Evolutionary conservation across 495 filamentous ascomycete genomes (phyloP), one percentile per base, ranked within the genome.

Genomic region (Xylaria palmicola): DNA sequence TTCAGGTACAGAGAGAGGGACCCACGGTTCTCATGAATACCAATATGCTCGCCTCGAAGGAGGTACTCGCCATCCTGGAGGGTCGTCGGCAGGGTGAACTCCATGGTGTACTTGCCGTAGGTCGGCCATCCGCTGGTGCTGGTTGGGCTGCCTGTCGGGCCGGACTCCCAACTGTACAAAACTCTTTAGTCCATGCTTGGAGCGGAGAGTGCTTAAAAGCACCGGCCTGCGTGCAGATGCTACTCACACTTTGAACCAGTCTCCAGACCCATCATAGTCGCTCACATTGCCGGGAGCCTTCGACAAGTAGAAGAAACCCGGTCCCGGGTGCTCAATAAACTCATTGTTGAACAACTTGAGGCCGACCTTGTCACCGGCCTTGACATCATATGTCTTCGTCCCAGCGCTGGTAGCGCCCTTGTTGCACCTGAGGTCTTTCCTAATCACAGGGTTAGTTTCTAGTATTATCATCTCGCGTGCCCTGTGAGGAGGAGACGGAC

Each of bases 41-140:
- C 83, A 55, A 85, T 81, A 58, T 84, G 81, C 64, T 86, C 82
- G 36, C 78, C 73, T 9, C 83, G 76, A 55, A 85, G 68, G 40
- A 86, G 77, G 64, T 85, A 86, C 62, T 85, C 78, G 47, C 83
- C 83, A 6, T 70, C 69, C 15, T 79, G 77, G 8, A 77, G 73
- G 53, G 68, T 71, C 40, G 56, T 68, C 2, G 83, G 82, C 60
- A 85, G 77, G 39, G 74, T 75, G 67, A 82, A 84, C 53, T 77
- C 75, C 54, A 82, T 70, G 10, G 63, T 62, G 62, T 75, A 65
- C 56, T 76, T 76, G 56, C 68, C 59, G 63, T 69, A 77, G 43
- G 65, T 63, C 49, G 68, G 71, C 75, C 75, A 77, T 62, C 68
- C 65, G 12, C 68, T 65, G 60, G 69, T 70, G 58, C 27, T 62